Percentiles rank a stretch among this genome's conserved stretches.
phyloP scores from a whole-genome alignment of 805 yeast genomes.

The Tetrapisispora arboricola region DNA sequence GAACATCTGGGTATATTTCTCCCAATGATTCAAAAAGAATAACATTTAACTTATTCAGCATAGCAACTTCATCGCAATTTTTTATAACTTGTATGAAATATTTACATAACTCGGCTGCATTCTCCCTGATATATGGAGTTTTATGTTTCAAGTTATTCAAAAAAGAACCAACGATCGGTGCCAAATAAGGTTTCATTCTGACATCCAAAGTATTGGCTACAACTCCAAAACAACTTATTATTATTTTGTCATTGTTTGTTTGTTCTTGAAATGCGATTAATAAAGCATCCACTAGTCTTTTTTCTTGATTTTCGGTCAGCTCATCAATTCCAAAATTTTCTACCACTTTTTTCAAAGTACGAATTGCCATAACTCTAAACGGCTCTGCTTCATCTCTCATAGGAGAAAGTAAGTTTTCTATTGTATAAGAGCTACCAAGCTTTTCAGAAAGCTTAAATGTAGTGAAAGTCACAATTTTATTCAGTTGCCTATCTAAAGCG shows the following conservation, averaged over 20 bases:
- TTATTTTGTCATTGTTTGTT: slow-evolving; percentile 41
- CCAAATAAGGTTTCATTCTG: slow-evolving; percentile 60
- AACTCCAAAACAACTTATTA: slow-evolving; percentile 54
- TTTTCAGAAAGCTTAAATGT: slow-evolving; percentile 56
- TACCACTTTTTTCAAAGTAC: slow-evolving; percentile 51
- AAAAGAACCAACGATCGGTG: slow-evolving; percentile 60
- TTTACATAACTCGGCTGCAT: slow-evolving; percentile 69
- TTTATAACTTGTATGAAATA: slow-evolving; percentile 57
- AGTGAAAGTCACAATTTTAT: slow-evolving; percentile 58
- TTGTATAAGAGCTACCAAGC: slow-evolving; percentile 51
- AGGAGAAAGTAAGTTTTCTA: slow-evolving; percentile 45
- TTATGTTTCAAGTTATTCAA: slow-evolving; percentile 66
- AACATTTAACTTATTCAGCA: slow-evolving; percentile 58
- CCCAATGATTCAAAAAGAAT: slow-evolving; percentile 86
- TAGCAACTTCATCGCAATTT: slow-evolving; percentile 50
- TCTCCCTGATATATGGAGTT: slow-evolving; percentile 62
- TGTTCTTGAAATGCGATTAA: slow-evolving; percentile 77
- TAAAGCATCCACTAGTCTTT: slow-evolving; percentile 67
- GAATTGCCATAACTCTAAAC: slow-evolving; percentile 68
- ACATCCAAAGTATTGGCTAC: slow-evolving; percentile 51
- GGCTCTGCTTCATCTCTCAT: slow-evolving; percentile 79
- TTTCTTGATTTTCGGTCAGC: slow-evolving; percentile 51
- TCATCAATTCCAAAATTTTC: slow-evolving; percentile 44
- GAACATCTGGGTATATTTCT: slow-evolving; percentile 87
- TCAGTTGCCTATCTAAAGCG: slow-evolving; percentile 55